A percentile compares a stretch with the other conserved stretches of the same genome.
Evolutionary conservation across 108 stramenopile species (phyloP).

Genomic region (Skeletonema grethae): DNA sequence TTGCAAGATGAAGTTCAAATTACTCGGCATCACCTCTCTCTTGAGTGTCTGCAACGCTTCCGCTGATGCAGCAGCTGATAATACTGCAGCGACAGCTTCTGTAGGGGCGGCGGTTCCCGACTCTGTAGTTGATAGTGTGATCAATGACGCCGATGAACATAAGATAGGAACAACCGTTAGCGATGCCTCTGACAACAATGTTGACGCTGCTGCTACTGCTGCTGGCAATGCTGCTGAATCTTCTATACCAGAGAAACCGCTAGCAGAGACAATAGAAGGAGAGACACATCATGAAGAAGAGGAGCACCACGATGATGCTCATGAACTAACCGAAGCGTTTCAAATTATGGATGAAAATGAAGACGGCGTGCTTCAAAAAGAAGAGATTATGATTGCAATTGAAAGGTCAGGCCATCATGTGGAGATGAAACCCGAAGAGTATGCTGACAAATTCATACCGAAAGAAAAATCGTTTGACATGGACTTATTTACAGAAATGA

Average conservation of each 20-base stretch:
- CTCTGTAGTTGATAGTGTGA: background rate
- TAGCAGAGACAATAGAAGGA: background rate
- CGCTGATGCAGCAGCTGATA: background rate
- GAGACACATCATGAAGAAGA: background rate
- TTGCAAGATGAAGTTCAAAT: background rate
- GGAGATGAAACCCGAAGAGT: background rate
- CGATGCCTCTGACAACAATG: background rate
- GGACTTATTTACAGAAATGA: background rate
- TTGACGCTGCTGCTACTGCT: background rate
- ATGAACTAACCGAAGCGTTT: background rate
- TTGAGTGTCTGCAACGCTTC: background rate
- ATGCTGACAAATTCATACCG: background rate
- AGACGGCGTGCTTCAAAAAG: slow-evolving; percentile 5
- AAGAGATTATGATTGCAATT: background rate
- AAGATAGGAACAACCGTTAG: background rate
- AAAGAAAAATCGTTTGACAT: background rate
- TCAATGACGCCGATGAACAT: background rate
- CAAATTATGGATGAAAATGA: background rate
- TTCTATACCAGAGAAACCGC: too few species aligned
- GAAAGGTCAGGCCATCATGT: background rate
- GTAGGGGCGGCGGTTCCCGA: background rate
- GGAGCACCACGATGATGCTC: background rate
- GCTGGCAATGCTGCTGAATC: background rate
- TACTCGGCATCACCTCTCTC: background rate
- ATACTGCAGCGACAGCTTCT: background rate